Evolutionary conservation across 169 alveolate species (phyloP).

Genomic region (Babesia divergens): DNA sequence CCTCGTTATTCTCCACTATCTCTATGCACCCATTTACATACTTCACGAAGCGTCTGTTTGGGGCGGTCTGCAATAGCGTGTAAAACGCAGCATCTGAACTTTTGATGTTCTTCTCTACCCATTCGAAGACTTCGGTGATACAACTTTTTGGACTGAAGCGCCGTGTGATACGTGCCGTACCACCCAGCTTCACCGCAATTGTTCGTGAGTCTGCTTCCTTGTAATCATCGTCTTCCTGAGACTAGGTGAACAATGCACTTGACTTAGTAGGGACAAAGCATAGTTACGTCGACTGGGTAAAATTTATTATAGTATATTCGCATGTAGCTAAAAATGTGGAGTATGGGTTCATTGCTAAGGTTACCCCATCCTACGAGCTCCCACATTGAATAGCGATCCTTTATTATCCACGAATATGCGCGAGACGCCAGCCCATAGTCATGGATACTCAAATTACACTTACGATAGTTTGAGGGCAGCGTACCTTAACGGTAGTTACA

Average conservation of each 20-base stretch:
- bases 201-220: constrained; percentile 28
- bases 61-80: constrained; percentile 44
- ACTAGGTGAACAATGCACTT: too few species aligned
- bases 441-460: neutral
- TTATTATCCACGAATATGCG: neutral
- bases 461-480: neutral
- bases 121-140: constrained; percentile 27
- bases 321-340: too few species aligned
- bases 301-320: too few species aligned
- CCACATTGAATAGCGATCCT: too few species aligned
- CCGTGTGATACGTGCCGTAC: constrained; percentile 32
- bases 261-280: too few species aligned
- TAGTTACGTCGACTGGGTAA: too few species aligned
- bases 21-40: constrained; percentile 56
- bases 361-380: too few species aligned
- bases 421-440: neutral
- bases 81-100: constrained; percentile 24
- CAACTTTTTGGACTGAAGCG: constrained; percentile 29
- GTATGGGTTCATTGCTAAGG: too few species aligned
- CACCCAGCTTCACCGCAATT: constrained; percentile 39
- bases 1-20: constrained; percentile 5
- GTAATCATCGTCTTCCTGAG: constrained; percentile 32
- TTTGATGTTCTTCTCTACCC: constrained; percentile 45
- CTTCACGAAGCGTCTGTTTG: constrained; percentile 42
- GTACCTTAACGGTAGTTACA: neutral